phyloP scores from a whole-genome alignment of 768 basidiomycete genomes.

The Dioszegia aurantiaca region DNA sequence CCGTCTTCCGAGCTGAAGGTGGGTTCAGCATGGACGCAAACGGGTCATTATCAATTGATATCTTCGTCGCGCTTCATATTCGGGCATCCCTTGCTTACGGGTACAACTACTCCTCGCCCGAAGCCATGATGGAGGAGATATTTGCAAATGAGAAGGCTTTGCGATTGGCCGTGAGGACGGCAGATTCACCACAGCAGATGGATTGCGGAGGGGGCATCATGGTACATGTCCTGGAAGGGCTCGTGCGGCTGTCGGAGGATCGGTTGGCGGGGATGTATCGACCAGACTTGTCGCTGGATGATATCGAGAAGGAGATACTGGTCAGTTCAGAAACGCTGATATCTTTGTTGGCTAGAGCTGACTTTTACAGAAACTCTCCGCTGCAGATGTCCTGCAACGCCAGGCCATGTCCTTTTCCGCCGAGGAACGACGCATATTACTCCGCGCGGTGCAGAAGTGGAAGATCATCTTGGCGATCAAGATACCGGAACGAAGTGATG shows the following conservation, averaged over 20 bases:
- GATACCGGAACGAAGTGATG: background rate
- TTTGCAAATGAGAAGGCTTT: background rate
- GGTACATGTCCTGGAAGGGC: background rate
- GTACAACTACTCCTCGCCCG: background rate
- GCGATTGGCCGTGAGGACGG: background rate
- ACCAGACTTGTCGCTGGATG: background rate
- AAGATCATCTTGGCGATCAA: background rate
- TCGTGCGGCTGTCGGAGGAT: background rate
- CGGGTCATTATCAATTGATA: background rate
- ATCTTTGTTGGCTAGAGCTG: background rate
- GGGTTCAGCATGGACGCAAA: background rate
- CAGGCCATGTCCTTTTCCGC: slow-evolving; percentile 1
- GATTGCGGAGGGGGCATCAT: background rate
- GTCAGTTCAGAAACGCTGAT: background rate
- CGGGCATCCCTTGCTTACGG: background rate
- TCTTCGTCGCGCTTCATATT: background rate
- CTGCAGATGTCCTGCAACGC: background rate
- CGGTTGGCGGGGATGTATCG: background rate
- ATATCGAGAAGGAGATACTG: slow-evolving; percentile 3
- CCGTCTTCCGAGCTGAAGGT: background rate
- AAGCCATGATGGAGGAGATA: background rate
- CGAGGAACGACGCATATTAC: background rate
- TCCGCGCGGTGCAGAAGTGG: background rate
- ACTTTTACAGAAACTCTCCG: background rate
- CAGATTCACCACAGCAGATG: too few species aligned